Percentiles rank a stretch among this genome's conserved stretches.
Evolutionary conservation across 176 grass and related monocot species (phyloP).

Genomic region (Paspalum notatum): DNA sequence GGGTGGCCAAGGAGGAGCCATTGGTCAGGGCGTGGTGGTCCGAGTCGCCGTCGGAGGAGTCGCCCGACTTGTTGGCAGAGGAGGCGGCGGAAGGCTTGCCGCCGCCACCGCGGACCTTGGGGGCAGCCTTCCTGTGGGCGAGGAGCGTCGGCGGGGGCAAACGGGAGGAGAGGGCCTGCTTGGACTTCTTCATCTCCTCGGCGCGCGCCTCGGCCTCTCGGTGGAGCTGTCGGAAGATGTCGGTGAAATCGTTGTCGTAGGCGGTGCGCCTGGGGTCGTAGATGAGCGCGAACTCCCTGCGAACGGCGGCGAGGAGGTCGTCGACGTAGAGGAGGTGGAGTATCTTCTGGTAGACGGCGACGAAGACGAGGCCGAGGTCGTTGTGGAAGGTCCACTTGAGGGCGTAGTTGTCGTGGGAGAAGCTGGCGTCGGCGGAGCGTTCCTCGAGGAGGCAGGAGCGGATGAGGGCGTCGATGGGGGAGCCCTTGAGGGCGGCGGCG

Average conservation of each 20-base stretch:
- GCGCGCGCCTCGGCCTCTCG: slow-evolving; percentile 79
- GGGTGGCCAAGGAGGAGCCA: slow-evolving; percentile 30
- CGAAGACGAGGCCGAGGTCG: slow-evolving; percentile 89
- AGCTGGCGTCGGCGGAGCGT: slow-evolving; percentile 77
- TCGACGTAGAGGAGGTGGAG: slow-evolving; percentile 92
- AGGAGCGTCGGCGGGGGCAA: no score
- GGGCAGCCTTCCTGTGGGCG: not conserved
- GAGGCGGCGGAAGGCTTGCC: not conserved
- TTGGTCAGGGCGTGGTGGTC: slow-evolving; percentile 39
- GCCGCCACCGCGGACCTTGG: not conserved
- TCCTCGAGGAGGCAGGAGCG: slow-evolving; percentile 95
- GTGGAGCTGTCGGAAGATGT: slow-evolving; percentile 80
- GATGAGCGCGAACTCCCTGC: slow-evolving; percentile 61
- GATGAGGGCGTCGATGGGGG: slow-evolving; percentile 92
- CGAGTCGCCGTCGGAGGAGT: slow-evolving; percentile 54
- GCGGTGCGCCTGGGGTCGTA: slow-evolving; percentile 52
- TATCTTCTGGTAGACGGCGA: slow-evolving; percentile 90
- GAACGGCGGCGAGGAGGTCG: slow-evolving; percentile 74
- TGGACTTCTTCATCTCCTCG: slow-evolving; percentile 81
- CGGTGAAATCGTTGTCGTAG: slow-evolving; percentile 60
- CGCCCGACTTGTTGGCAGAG: slow-evolving; percentile 35
- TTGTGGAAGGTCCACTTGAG: slow-evolving; percentile 97
- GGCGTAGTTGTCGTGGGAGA: slow-evolving; percentile 69
- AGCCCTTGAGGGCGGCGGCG: slow-evolving; percentile 68
- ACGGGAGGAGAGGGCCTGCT: slow-evolving; percentile 30